Conservation (phyloP, 495 filamentous ascomycete genomes). For the Clohesyomyces aquaticus region DNA sequence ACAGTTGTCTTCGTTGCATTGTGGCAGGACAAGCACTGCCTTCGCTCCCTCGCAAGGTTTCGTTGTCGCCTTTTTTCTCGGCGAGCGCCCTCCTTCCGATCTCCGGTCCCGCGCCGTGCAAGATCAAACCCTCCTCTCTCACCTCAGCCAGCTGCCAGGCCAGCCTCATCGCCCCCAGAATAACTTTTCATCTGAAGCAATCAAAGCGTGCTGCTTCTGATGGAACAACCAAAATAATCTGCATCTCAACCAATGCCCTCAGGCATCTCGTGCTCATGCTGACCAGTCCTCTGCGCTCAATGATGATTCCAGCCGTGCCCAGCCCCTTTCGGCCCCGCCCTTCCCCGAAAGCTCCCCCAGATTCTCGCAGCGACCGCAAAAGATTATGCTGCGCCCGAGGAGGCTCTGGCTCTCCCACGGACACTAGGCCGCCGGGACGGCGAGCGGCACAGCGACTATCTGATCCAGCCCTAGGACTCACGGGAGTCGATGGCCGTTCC, state of each 20-base stretch:
- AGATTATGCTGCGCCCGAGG: conserved; percentile 5
- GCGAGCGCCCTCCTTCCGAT: not conserved
- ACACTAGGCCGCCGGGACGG: conserved; percentile 22
- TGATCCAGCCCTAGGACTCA: conserved; percentile 22
- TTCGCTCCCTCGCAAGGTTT: no score
- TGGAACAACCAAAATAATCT: not conserved
- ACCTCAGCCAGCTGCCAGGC: not conserved
- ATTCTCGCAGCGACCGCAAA: conserved; percentile 4
- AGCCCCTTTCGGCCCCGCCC: conserved; percentile 27
- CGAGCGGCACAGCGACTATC: conserved; percentile 18
- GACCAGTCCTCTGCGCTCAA: not conserved
- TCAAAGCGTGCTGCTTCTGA: conserved; percentile 1
- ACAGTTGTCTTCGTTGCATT: no score
- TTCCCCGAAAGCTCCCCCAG: conserved; percentile 16
- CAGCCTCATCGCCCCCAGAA: not conserved
- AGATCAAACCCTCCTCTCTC: not conserved
- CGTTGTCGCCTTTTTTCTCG: not conserved
- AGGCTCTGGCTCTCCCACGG: conserved; percentile 31
- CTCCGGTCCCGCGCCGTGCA: not conserved
- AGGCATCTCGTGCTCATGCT: not conserved
- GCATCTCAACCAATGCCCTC: conserved; percentile 3
- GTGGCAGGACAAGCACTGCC: no score
- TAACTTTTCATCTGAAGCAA: not conserved
- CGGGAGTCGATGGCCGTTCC: conserved; percentile 18
- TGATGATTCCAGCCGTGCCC: not conserved